Evolutionary conservation across 345 rosid species (phyloP), one percentile per base, ranked within the genome.

Genomic region (Alliaria petiolata): DNA sequence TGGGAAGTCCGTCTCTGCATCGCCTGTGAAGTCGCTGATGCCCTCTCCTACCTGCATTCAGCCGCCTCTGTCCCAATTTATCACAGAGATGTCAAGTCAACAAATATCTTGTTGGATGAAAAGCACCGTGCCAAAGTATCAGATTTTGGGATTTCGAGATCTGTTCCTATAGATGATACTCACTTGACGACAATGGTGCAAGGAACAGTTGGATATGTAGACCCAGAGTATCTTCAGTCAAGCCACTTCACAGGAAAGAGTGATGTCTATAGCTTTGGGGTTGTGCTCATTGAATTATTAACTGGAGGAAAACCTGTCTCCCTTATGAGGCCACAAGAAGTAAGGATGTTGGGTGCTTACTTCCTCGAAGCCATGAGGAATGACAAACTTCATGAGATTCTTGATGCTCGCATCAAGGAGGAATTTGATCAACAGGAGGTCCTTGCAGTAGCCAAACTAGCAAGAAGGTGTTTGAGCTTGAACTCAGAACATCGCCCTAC

Each of bases 81-180:
- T 40, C 86, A 82, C 39, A 65, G 86, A 42, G 86, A 82, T 40
- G 40, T 82, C 60, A 85, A 85, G 69, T 65, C 81, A 0, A 58
- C 79, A 0, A 85, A 82, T 58, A 81, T 85, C 26, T 74, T 82
- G 17, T 43, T 83, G 5, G 80, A 83, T 7, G 75, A 67, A 16
- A 70, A 12, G 7, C 66, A 46, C 39, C 58, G 57, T 0, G 82
- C 82, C 1, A 83, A 83, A 70, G 83, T 83, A 4, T 71, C 88
- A 4, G 88, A 85, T 66, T 85, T 85, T 58, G 86, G 88, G 3
- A 78, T 81, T 3, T 85, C 86, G 0, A 79, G 82, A 38, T 55
- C 79, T 7, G 76, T 85, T 57, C 82, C 79, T 0, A 10, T 79
- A 28, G 82, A 85, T 25, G 70, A 79, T 6, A 71, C 78, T 38